These are phyloP conservation scores for Verticillium dahliae DNA, from an alignment of 2,329 filamentous ascomycete genomes.

Conservation along the genomic window DNA sequence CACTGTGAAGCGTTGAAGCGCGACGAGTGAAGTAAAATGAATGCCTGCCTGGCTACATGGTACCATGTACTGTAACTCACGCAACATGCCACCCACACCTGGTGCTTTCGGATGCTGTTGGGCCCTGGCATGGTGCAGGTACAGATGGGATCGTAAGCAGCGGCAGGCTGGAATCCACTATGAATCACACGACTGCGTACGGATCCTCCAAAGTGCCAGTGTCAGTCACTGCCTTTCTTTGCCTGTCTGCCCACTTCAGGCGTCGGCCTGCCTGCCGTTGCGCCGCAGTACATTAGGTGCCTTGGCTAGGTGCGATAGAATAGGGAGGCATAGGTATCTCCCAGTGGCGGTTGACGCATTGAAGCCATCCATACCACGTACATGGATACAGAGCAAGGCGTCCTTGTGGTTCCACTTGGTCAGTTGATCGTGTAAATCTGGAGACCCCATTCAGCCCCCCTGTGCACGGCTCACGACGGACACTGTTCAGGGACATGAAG, in stretches of 20 bases:
- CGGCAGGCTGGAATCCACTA: not conserved
- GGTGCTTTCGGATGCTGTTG: not conserved
- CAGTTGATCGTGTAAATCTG: not conserved
- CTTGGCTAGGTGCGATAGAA: not conserved
- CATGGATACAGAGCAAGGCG: too few species aligned
- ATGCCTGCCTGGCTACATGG: not conserved
- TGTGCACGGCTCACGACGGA: not conserved
- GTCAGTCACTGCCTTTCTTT: not conserved
- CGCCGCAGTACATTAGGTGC: not conserved
- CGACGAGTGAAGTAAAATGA: not conserved
- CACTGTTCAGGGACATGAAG: not conserved
- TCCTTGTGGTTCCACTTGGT: not conserved
- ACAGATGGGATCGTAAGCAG: not conserved
- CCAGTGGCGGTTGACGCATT: too few species aligned
- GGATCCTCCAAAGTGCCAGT: not conserved
- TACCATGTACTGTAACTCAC: not conserved
- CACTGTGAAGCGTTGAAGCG: not conserved
- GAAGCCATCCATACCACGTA: too few species aligned
- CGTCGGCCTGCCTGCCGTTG: not conserved
- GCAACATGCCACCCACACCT: not conserved
- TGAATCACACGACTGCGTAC: not conserved
- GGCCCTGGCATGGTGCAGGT: not conserved
- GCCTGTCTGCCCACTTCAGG: not conserved
- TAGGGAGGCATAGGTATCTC: too few species aligned
- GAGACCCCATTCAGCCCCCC: not conserved